Conservation (phyloP, 805 yeast species). For the Allodekkera sacchari region DNA sequence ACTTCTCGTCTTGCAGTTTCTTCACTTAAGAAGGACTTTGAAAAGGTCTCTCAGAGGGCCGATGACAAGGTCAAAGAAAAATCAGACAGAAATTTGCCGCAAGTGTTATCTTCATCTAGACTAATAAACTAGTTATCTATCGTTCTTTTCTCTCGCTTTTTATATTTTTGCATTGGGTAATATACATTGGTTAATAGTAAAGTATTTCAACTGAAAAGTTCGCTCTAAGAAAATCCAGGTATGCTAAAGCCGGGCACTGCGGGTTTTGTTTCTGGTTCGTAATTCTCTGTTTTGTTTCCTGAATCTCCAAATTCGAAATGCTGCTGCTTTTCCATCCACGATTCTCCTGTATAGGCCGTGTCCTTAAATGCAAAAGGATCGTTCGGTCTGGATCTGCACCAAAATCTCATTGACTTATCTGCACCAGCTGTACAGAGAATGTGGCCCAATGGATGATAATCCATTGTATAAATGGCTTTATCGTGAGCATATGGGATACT, state of each 20-base stretch:
- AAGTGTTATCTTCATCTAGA: conserved; percentile 10
- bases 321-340: conserved; percentile 21
- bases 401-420: conserved; percentile 85
- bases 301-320: conserved; percentile 2
- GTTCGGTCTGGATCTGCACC: conserved; percentile 90
- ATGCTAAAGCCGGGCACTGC: conserved; percentile 11
- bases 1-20: conserved; percentile 10
- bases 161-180: no score
- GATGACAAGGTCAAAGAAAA: no score
- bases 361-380: conserved; percentile 80
- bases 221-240: conserved; percentile 14
- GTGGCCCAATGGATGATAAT: conserved; percentile 94
- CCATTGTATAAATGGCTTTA: conserved; percentile 80
- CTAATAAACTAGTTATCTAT: conserved; percentile 1
- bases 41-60: no score
- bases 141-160: background rate
- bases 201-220: no score
- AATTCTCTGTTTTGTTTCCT: background rate
- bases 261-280: background rate
- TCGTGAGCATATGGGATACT: conserved; percentile 89
- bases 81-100: conserved; percentile 5
- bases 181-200: no score
- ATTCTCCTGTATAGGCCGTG: conserved; percentile 56
- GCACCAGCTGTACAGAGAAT: conserved; percentile 86
- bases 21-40: no score